Percentiles rank a stretch among this genome's conserved stretches.
phyloP scores from a whole-genome alignment of 148 eudicot species.

The Bassia scoparia region DNA sequence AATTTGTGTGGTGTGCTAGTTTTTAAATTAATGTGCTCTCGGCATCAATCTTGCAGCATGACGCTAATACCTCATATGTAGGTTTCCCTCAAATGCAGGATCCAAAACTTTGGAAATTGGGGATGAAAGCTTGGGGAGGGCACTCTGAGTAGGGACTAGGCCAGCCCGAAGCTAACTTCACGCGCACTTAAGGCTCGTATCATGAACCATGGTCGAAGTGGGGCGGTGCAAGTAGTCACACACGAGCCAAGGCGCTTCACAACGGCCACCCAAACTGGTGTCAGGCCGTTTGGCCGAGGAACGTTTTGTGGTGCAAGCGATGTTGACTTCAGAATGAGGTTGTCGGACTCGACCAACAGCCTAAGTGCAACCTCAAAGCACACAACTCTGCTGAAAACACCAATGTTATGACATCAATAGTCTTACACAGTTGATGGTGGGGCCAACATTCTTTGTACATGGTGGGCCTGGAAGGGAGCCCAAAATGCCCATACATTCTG shows the following conservation, averaged over 20 bases:
- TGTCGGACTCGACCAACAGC: conserved; percentile 86
- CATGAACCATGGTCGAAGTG: conserved; percentile 97
- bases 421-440: conserved; percentile 71
- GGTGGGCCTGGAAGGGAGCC: conserved; percentile 95
- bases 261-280: conserved; percentile 92
- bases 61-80: too few relatives aligned
- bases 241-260: conserved; percentile 58
- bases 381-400: conserved; percentile 72
- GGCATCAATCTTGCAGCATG: too few relatives aligned
- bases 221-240: conserved; percentile 96
- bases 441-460: conserved; percentile 83
- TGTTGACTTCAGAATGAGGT: conserved; percentile 80
- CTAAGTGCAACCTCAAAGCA: conserved; percentile 57
- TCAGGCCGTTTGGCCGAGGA: conserved; percentile 83
- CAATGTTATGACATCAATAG: conserved; percentile 86
- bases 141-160: conserved; percentile 86
- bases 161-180: conserved; percentile 86
- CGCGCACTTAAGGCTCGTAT: conserved; percentile 68
- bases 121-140: conserved; percentile 91
- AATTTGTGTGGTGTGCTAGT: too few relatives aligned
- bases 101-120: conserved; percentile 96
- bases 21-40: too few relatives aligned
- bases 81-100: conserved; percentile 42
- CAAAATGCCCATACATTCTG: conserved; percentile 46
- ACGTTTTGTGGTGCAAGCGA: conserved; percentile 74